A percentile compares a stretch with the other conserved stretches of the same genome.
phyloP scores from a whole-genome alignment of 495 filamentous ascomycete species.

The Aspergillus diversus region DNA sequence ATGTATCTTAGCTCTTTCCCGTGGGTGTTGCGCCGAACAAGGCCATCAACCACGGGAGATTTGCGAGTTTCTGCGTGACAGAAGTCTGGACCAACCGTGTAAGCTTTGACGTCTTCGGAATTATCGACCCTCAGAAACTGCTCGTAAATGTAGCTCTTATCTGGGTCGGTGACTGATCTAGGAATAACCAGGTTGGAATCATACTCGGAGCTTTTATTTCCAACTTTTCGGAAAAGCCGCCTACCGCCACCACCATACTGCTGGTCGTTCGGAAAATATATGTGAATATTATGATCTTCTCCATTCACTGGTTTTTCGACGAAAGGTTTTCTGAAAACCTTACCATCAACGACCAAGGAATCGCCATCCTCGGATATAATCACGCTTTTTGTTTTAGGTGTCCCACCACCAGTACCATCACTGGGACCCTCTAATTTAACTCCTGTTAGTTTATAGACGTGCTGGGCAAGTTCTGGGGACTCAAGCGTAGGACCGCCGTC shows the following conservation, averaged over 20 bases:
- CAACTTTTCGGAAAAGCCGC: conserved; percentile 92
- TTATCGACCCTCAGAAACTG: conserved; percentile 96
- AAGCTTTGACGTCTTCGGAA: conserved; percentile 97
- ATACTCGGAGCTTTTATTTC: conserved; percentile 96
- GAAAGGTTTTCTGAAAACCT: conserved; percentile 84
- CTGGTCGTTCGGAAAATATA: conserved; percentile 86
- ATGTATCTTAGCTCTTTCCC: conserved; percentile 98
- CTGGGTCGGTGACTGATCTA: conserved; percentile 74
- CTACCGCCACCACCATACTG: conserved; percentile 81
- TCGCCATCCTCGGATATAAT: conserved; percentile 84
- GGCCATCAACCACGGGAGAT: conserved; percentile 93
- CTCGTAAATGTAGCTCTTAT: conserved; percentile 90
- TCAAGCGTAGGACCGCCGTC: conserved; percentile 86
- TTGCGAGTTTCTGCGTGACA: conserved; percentile 98
- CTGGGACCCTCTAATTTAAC: conserved; percentile 75
- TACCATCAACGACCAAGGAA: conserved; percentile 83
- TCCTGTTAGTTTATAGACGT: conserved; percentile 78
- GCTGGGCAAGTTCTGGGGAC: conserved; percentile 73
- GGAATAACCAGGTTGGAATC: conserved; percentile 76
- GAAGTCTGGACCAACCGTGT: conserved; percentile 91
- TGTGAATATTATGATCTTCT: conserved; percentile 98
- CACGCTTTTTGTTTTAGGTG: conserved; percentile 62
- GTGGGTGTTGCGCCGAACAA: conserved; percentile 93
- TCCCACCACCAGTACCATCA: conserved; percentile 71
- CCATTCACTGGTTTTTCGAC: conserved; percentile 98